A percentile compares a stretch with the other conserved stretches of the same genome.
Conservation (phyloP, 23 red algal genomes). For the Gracilariopsis chorda region DNA sequence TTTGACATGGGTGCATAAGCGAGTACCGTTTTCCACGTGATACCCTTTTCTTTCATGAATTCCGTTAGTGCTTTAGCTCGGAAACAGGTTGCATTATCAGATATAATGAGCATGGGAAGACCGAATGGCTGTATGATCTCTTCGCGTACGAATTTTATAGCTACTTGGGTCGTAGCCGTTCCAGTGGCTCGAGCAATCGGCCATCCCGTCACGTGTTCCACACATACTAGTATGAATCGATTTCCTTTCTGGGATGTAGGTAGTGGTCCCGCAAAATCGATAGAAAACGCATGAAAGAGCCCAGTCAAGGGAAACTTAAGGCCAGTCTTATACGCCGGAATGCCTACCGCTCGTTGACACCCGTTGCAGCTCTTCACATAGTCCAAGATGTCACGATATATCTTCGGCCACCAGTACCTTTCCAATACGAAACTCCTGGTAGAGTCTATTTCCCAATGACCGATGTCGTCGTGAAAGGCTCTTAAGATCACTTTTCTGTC, state of each 20-base stretch:
- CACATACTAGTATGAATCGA: neutral
- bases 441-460: neutral
- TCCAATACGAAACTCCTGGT: neutral
- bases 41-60: too few species aligned
- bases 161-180: neutral
- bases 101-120: too few species aligned
- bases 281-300: neutral
- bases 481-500: neutral
- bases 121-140: neutral
- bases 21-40: too few species aligned
- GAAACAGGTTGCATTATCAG: too few species aligned
- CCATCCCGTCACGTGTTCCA: neutral
- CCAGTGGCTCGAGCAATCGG: neutral
- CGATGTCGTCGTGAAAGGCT: neutral
- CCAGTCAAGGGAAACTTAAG: neutral
- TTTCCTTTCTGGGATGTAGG: neutral
- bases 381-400: neutral
- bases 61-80: too few species aligned
- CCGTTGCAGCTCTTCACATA: neutral
- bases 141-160: neutral
- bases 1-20: too few species aligned
- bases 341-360: neutral
- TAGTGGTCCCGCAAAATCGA: neutral
- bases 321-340: neutral
- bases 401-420: neutral